A percentile compares a stretch with the other conserved stretches of the same genome.
These are phyloP conservation scores for Primulina huaijiensis DNA, from an alignment of 257 asterid species.

Conservation along the genomic window DNA sequence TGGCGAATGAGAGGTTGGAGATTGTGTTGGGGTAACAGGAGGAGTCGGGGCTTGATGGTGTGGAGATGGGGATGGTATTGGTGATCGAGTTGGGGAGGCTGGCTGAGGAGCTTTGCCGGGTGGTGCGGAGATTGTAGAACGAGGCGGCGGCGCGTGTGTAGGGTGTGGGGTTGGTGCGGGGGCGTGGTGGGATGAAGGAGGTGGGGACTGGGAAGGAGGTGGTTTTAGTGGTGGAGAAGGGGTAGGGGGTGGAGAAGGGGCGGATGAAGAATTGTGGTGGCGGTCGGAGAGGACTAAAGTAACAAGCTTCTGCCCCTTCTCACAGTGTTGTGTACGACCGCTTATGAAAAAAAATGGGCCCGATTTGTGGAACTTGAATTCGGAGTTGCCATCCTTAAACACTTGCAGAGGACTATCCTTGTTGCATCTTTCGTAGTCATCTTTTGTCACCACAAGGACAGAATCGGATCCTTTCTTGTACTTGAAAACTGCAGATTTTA, in stretches of 20 bases:
- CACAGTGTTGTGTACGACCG: conserved; percentile 50
- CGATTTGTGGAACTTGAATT: conserved; percentile 31
- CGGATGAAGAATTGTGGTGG: neutral
- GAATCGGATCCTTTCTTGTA: conserved; percentile 44
- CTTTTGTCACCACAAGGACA: conserved; percentile 36
- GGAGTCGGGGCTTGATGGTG: neutral
- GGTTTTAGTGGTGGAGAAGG: too few species aligned
- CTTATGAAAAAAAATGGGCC: conserved; percentile 52
- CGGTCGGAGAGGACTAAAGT: neutral
- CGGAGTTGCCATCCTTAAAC: conserved; percentile 36
- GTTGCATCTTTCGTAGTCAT: conserved; percentile 29
- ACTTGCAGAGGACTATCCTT: conserved; percentile 23
- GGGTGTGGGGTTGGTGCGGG: neutral
- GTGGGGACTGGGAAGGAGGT: neutral
- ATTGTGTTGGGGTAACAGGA: too few species aligned
- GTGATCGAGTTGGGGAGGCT: neutral
- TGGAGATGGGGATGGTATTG: neutral
- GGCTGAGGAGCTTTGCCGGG: neutral
- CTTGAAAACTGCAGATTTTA: conserved; percentile 41
- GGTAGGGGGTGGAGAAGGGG: too few species aligned
- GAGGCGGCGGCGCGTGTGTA: neutral
- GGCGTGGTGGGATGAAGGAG: neutral
- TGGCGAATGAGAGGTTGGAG: neutral
- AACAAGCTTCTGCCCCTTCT: neutral
- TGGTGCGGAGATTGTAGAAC: too few species aligned